Conservation (phyloP, 2,329 filamentous ascomycete genomes). For the Curvularia sp. region DNA sequence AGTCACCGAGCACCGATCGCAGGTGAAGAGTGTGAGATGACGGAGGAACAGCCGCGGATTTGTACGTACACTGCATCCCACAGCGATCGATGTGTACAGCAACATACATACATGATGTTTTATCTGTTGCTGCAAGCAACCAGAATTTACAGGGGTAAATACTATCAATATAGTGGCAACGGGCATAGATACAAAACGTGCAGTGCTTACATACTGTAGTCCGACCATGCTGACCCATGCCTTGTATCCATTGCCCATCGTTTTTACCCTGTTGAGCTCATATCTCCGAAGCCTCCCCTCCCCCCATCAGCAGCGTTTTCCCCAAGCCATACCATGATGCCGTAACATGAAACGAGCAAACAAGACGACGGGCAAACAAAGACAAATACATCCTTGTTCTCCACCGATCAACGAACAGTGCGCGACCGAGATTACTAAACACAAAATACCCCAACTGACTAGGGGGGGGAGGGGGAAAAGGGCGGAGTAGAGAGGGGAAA, state of each 20-base stretch:
- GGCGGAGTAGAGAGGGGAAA: not conserved
- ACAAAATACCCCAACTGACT: not conserved
- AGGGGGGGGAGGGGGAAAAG: not conserved
- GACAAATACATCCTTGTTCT: not conserved
- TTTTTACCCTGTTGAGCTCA: not conserved
- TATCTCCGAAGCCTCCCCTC: not conserved
- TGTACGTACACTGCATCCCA: not conserved
- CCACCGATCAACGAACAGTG: not conserved
- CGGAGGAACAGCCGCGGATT: not conserved
- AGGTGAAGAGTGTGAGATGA: not conserved
- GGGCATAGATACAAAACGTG: not conserved
- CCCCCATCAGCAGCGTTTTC: not conserved
- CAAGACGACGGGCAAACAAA: not conserved
- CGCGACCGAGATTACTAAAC: not conserved
- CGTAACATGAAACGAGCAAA: too few species aligned
- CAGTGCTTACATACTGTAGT: not conserved
- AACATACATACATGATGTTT: not conserved
- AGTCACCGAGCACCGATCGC: not conserved
- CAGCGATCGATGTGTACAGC: not conserved
- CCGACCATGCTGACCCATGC: not conserved
- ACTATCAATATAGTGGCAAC: slow-evolving; percentile 2
- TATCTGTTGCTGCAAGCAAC: not conserved
- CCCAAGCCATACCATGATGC: not conserved
- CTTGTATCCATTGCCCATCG: not conserved
- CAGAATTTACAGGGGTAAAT: not conserved